Base-by-base conservation (phyloP, 1,139 yeast genomes). In the Keqinozyma sinolaborantium region DNA sequence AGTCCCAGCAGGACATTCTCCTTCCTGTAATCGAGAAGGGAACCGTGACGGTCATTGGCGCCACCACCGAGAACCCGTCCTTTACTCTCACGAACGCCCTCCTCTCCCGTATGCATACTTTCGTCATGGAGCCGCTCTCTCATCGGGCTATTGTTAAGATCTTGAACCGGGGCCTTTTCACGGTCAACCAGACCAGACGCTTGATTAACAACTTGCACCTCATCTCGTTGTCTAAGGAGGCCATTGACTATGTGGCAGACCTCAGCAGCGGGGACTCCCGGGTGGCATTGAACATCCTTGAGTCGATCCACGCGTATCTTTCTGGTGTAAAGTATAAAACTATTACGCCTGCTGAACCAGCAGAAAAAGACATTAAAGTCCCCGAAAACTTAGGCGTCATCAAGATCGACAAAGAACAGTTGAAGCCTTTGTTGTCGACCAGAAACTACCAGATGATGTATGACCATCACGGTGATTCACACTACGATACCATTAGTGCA, bases 21-120 rank as follows among this genome's bases (percentile, higher is more conserved):
- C 60, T 84, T 8, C 87, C 87, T 0, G 81, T 77, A 34, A 77
- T 83, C 18, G 95, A 84, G 50, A 68, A 73, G 37, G 88, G 90
- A 0, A 63, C 69, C 5, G 69, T 81, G 5, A 74, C 81, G 0
- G 69, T 83, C 3, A 79, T 92, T 33, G 98, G 98, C 1, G 97
- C 98, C 6, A 94, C 98, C 0, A 92, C 98, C 1, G 98, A 92
- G 53, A 94, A 94, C 51, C 98, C 98, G 1, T 84, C 95, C 18
- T 94, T 92, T 56, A 87, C 85, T 34, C 57, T 92, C 27, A 88
- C 88, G 48, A 84, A 87, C 47, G 97, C 98, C 0, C 60, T 92
- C 30, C 63, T 92, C 21, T 87, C 97, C 10, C 65, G 99, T 41
- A 83, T 95, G 62, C 83, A 92, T 41, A 87, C 94, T 1, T 86